Percentiles rank a stretch among this genome's conserved stretches.
These are phyloP conservation scores for Diplodia seriata DNA, from an alignment of 2,329 filamentous ascomycete genomes.

Conservation along the genomic window DNA sequence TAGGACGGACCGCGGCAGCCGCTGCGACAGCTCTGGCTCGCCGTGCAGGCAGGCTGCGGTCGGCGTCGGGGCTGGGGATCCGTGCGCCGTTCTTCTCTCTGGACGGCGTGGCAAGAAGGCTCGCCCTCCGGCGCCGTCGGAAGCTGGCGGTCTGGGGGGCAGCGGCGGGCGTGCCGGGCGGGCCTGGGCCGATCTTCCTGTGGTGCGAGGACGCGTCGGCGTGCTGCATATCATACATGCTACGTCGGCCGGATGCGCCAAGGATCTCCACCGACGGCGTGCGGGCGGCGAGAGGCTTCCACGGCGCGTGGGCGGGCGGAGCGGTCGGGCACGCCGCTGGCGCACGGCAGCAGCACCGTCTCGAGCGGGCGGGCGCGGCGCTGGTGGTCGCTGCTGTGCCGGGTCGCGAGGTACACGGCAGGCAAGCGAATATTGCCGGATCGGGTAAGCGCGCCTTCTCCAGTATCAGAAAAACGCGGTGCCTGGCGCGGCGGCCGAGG, in stretches of 20 bases:
- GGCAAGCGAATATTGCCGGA: conserved; percentile 20
- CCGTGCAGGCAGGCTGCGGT: not conserved
- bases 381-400: not conserved
- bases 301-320: not conserved
- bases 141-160: not conserved
- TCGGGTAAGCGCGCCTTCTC: conserved; percentile 20
- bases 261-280: conserved; percentile 13
- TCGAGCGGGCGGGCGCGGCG: not conserved
- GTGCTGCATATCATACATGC: not conserved
- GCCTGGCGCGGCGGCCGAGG: not conserved
- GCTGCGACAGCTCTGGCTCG: not conserved
- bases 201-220: not conserved
- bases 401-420: not conserved
- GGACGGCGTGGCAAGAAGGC: not conserved
- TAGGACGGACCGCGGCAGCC: not conserved
- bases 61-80: conserved; percentile 7
- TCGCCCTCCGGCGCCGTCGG: not conserved
- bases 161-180: not conserved
- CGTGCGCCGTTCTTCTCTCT: not conserved
- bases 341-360: not conserved
- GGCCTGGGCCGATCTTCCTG: not conserved
- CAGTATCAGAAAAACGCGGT: conserved; percentile 9
- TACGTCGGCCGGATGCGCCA: not conserved
- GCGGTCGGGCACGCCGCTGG: not conserved
- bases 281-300: not conserved